phyloP scores from a whole-genome alignment of 345 rosid genomes.

The Sonneratia alba region DNA sequence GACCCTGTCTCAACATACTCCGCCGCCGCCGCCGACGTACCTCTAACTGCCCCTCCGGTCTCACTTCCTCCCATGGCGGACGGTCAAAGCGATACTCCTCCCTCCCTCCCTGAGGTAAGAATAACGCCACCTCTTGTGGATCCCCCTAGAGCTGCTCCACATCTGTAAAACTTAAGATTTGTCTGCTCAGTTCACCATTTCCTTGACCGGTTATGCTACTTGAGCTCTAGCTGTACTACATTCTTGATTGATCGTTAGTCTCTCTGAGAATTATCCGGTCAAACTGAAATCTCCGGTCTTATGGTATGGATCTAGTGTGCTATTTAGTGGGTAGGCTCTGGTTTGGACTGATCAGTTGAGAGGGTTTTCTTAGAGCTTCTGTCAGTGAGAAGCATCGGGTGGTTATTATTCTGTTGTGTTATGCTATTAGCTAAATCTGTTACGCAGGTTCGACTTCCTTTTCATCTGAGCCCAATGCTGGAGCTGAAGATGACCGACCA shows the following conservation, averaged over 20 bases:
- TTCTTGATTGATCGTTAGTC: background rate
- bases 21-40: background rate
- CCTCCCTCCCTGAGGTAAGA: constrained; percentile 59
- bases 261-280: background rate
- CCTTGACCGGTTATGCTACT: background rate
- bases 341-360: background rate
- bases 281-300: background rate
- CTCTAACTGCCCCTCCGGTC: background rate
- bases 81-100: constrained; percentile 24
- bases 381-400: background rate
- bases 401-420: background rate
- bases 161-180: background rate
- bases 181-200: background rate
- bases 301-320: background rate
- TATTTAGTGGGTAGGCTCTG: background rate
- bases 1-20: constrained; percentile 1
- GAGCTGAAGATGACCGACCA: background rate
- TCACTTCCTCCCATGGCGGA: constrained; percentile 54
- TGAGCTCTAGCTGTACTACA: background rate
- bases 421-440: background rate
- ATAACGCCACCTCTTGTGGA: background rate
- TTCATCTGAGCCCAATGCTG: background rate
- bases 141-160: background rate
- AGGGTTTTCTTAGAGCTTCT: background rate
- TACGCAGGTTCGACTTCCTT: background rate